Percentiles rank a stretch among this genome's conserved stretches.
phyloP scores from a whole-genome alignment of 2,329 filamentous ascomycete species.

The Talaromyces sp. region DNA sequence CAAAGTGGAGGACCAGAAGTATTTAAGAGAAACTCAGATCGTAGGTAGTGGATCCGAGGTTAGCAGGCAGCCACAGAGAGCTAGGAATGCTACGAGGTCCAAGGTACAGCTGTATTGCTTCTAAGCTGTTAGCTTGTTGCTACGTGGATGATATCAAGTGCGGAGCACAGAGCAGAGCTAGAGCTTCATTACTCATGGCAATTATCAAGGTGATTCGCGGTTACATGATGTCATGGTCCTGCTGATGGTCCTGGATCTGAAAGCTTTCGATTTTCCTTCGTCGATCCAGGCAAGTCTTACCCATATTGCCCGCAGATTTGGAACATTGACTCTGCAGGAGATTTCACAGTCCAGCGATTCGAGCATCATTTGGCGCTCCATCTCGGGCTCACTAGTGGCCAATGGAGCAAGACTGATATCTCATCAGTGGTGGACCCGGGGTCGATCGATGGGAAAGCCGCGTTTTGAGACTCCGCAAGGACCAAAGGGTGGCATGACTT shows the following conservation, averaged over 20 bases:
- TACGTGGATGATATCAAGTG: neutral
- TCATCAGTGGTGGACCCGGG: neutral
- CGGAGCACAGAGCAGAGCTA: constrained; percentile 1
- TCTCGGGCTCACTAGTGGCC: neutral
- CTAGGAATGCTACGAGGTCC: neutral
- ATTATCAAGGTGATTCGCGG: neutral
- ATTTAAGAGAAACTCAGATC: constrained; percentile 20
- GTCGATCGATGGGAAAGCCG: constrained; percentile 6
- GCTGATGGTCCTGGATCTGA: neutral
- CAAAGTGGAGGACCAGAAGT: constrained; percentile 15
- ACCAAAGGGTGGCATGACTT: constrained; percentile 3
- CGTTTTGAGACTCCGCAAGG: constrained; percentile 8
- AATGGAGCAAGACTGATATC: neutral
- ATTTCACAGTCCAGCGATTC: neutral
- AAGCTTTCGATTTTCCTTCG: neutral
- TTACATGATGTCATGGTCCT: constrained; percentile 9
- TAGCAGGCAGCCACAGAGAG: constrained; percentile 4
- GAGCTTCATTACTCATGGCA: constrained; percentile 5
- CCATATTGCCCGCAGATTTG: constrained; percentile 3
- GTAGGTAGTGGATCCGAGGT: constrained; percentile 8
- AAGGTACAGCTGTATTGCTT: constrained; percentile 3
- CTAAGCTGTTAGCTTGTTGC: neutral
- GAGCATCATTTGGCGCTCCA: neutral
- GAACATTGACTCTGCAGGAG: neutral
- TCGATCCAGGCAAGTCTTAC: neutral